Percentiles rank a stretch among this genome's conserved stretches.
Evolutionary conservation across 1,284 basidiomycete species (phyloP).

Genomic region (Ustilago curta): DNA sequence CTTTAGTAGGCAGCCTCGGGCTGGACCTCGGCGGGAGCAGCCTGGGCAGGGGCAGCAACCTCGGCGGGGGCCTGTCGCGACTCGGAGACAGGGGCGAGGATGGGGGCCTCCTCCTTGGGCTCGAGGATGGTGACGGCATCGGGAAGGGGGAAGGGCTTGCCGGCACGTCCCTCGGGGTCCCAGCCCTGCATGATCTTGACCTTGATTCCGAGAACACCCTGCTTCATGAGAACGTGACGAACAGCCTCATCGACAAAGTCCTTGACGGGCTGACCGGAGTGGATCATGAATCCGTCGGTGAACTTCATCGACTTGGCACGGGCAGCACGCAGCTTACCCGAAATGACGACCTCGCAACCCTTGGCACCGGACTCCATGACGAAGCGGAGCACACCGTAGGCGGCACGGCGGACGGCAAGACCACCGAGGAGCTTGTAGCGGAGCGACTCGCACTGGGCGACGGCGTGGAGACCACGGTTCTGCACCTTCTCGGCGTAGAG

Average conservation of each 20-base stretch:
- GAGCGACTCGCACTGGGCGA: conserved; percentile 98
- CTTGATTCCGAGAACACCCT: conserved; percentile 99
- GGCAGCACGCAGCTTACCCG: conserved; percentile 98
- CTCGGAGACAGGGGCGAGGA: conserved; percentile 69
- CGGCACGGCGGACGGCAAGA: conserved; percentile 98
- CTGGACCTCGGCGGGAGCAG: conserved; percentile 56
- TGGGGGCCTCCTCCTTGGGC: conserved; percentile 76
- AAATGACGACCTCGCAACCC: conserved; percentile 99
- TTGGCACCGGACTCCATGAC: conserved; percentile 99
- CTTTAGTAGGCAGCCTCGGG: conserved; percentile 58
- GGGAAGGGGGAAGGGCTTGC: conserved; percentile 90
- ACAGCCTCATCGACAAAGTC: conserved; percentile 99
- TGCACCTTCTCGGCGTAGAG: conserved; percentile 99
- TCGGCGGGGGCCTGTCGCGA: conserved; percentile 59
- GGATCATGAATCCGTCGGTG: conserved; percentile 99
- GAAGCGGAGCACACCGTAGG: conserved; percentile 99
- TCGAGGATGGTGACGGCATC: conserved; percentile 93
- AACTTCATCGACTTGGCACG: conserved; percentile 99
- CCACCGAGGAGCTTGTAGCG: conserved; percentile 99
- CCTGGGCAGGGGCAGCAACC: conserved; percentile 45
- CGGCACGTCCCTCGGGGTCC: conserved; percentile 83
- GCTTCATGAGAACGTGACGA: conserved; percentile 96
- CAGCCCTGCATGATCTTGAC: conserved; percentile 99
- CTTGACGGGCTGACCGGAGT: conserved; percentile 97
- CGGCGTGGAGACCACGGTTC: conserved; percentile 97